These are phyloP conservation scores for Asterochloris erici DNA, from an alignment of 139 green algal genomes.

Conservation along the genomic window DNA sequence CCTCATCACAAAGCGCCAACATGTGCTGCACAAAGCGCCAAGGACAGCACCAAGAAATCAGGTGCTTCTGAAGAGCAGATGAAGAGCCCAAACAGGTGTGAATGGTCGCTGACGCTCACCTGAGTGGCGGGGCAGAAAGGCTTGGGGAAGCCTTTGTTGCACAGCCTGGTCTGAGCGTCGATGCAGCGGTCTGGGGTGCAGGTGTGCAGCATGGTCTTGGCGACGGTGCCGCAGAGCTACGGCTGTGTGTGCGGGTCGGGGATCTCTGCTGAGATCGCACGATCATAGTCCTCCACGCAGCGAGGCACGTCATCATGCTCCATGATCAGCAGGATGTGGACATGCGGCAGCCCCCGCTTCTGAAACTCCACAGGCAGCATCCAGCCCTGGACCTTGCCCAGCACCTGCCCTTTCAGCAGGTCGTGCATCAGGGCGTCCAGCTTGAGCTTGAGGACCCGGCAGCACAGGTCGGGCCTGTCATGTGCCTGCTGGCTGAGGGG, in stretches of 20 bases:
- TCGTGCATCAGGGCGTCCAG: too few relatives aligned
- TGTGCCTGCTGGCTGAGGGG: neutral
- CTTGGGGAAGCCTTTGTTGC: neutral
- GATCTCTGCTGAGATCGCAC: neutral
- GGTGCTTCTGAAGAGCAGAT: neutral
- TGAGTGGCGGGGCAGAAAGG: neutral
- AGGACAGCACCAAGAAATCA: neutral
- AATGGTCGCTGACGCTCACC: neutral
- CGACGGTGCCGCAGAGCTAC: neutral
- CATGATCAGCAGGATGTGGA: neutral
- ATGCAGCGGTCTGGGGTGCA: neutral
- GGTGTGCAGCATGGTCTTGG: neutral
- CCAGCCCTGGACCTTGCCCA: neutral
- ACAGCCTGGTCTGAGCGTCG: neutral
- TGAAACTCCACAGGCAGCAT: neutral
- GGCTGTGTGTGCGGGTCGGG: neutral
- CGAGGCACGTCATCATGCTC: neutral
- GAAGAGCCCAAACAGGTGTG: too few relatives aligned
- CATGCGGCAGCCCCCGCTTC: neutral
- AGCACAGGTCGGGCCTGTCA: neutral
- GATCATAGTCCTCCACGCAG: neutral
- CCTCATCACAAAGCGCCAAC: too few relatives aligned
- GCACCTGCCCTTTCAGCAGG: neutral
- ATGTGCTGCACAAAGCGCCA: too few relatives aligned
- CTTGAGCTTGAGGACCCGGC: neutral